Evolutionary conservation across 2,329 filamentous ascomycete species (phyloP), one percentile per base, ranked within the genome.

Genomic region (Curvularia lunata): DNA sequence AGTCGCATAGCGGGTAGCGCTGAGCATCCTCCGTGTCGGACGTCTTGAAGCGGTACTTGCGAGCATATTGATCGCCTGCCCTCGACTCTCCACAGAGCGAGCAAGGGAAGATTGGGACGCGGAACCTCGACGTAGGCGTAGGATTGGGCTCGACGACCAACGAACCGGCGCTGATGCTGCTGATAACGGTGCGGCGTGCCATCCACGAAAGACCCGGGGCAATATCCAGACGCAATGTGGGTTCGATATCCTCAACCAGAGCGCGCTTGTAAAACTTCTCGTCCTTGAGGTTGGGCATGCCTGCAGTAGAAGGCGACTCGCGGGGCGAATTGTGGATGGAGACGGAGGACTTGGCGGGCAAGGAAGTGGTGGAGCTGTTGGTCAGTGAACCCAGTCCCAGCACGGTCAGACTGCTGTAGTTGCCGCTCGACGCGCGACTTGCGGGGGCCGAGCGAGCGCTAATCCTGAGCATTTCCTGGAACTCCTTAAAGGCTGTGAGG

Each of bases 141-240:
- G 70, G 80, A 16, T 86, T 80, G 1, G 91, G 95, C 73, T 99
- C 95, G 4, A 99, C 93, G 4, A 97, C 88, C 19, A 99, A 82
- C 10, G 87, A 89, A 10, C 94, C 94, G 37, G 96, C 91, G 19
- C 89, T 90, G 64, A 99, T 90, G 51, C 92, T 88, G 59, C 85
- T 89, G 37, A 97, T 78, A 5, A 98, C 92, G 5, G 89, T 91
- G 56, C 95, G 88, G 45, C 94, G 89, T 48, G 91, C 92, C 46
- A 99, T 84, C 92, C 95, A 99, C 0, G 92, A 97, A 27, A 99
- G 85, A 0, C 93, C 91, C 0, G 95, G 95, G 0, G 95, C 93
- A 2, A 87, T 85, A 75, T 99, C 95, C 3, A 99, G 85, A 41
- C 95, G 88, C 9, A 99, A 81, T 0, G 95, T 97, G 0, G 95